phyloP scores from a whole-genome alignment of 2,329 filamentous ascomycete genomes.

The Tolypocladium album region DNA sequence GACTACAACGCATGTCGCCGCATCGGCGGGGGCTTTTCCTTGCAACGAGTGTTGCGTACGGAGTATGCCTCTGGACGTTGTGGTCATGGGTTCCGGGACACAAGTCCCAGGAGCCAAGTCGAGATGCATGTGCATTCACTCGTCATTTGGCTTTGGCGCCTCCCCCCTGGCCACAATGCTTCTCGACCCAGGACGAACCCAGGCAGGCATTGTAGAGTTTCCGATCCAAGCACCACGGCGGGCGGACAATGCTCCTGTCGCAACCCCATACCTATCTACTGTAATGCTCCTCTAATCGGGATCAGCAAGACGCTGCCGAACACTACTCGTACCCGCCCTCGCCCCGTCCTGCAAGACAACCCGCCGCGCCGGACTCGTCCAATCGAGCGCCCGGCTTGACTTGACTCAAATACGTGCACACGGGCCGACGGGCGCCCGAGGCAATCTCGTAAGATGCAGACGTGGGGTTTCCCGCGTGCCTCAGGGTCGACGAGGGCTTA shows the following conservation, averaged over 20 bases:
- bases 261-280: not conserved
- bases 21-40: not conserved
- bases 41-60: not conserved
- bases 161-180: not conserved
- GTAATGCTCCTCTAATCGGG: not conserved
- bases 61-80: not conserved
- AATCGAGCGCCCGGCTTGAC: not conserved
- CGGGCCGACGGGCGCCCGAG: not conserved
- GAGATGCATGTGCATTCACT: not conserved
- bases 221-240: not conserved
- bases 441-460: not conserved
- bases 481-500: not conserved
- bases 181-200: not conserved
- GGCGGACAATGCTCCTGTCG: not conserved
- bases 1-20: too few species aligned
- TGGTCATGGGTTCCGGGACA: too few species aligned
- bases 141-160: not conserved
- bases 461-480: not conserved
- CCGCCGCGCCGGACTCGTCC: not conserved
- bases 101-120: not conserved
- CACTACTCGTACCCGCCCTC: not conserved
- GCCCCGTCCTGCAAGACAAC: not conserved
- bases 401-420: not conserved
- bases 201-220: not conserved
- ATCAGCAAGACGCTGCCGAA: not conserved